These are phyloP conservation scores for Sarcodon sp. DNA, from an alignment of 768 basidiomycete genomes.

Conservation along the genomic window DNA sequence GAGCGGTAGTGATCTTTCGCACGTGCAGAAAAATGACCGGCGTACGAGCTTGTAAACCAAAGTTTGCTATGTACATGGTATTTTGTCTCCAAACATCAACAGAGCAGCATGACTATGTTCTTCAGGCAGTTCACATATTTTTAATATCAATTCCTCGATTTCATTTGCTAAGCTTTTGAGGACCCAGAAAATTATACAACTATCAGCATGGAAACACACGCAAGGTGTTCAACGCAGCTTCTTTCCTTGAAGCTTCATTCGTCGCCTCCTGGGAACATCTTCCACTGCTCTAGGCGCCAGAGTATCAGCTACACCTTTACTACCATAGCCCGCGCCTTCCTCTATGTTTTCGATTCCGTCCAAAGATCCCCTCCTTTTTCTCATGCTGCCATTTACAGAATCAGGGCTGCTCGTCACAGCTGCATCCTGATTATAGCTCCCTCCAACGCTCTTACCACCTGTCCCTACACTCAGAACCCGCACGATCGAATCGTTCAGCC, in stretches of 20 bases:
- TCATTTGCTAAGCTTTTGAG: too few species aligned
- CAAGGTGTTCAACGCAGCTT: constrained; percentile 29
- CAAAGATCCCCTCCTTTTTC: constrained; percentile 6
- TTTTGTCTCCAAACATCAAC: too few species aligned
- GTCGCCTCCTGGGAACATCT: constrained; percentile 1
- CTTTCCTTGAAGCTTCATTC: constrained; percentile 1
- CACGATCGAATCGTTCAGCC: constrained; percentile 63
- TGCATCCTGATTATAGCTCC: constrained; percentile 12
- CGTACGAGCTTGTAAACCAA: too few species aligned
- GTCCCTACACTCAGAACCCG: constrained; percentile 44
- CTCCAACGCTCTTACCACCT: constrained; percentile 5
- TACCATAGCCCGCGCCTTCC: constrained; percentile 32
- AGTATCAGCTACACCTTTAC: constrained; percentile 9
- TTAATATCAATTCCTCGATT: too few species aligned
- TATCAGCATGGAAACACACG: too few species aligned
- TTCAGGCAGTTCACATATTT: too few species aligned
- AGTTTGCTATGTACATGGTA: too few species aligned
- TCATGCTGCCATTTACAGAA: neutral
- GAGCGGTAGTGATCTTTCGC: too few species aligned
- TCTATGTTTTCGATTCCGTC: constrained; percentile 49
- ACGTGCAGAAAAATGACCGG: too few species aligned
- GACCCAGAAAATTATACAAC: too few species aligned
- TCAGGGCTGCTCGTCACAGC: neutral
- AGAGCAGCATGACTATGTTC: too few species aligned
- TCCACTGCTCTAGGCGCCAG: neutral